phyloP scores from a whole-genome alignment of 805 yeast genomes.

The Candida chauliodis region DNA sequence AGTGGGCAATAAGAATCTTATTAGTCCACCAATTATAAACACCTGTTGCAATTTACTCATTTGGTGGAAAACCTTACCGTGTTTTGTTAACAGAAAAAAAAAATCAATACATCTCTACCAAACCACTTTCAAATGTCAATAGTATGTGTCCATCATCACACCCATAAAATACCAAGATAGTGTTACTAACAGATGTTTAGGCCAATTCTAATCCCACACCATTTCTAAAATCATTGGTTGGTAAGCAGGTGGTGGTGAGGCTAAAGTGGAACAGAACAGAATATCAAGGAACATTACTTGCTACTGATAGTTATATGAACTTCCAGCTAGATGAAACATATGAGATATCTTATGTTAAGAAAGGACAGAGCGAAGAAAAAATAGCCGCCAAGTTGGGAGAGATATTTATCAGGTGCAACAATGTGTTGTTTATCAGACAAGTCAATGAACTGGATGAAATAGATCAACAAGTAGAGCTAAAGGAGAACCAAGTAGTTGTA shows the following conservation, averaged over 20 bases:
- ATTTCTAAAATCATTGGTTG: conserved; percentile 74
- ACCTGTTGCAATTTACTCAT: conserved; percentile 23
- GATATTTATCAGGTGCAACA: conserved; percentile 84
- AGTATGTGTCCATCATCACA: no score
- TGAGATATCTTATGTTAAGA: conserved; percentile 46
- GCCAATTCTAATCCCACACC: conserved; percentile 86
- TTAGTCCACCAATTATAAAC: conserved; percentile 23
- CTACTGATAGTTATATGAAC: conserved; percentile 93
- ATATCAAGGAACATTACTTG: conserved; percentile 71
- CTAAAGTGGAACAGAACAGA: conserved; percentile 90
- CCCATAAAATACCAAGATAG: no score
- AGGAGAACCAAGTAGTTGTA: background rate
- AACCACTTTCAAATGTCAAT: conserved; percentile 7
- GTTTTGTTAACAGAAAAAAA: background rate
- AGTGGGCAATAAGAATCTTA: conserved; percentile 34
- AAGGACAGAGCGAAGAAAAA: conserved; percentile 33
- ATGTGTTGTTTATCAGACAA: conserved; percentile 73
- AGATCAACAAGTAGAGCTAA: no score
- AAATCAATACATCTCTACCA: background rate
- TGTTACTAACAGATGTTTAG: conserved; percentile 12
- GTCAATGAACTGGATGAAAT: conserved; percentile 9
- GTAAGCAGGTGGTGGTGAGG: conserved; percentile 67
- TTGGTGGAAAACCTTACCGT: background rate
- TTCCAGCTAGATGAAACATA: conserved; percentile 60
- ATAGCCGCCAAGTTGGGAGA: conserved; percentile 50